These are phyloP conservation scores for Neofusicoccum ribis DNA, from an alignment of 2,329 filamentous ascomycete species.

Conservation along the genomic window DNA sequence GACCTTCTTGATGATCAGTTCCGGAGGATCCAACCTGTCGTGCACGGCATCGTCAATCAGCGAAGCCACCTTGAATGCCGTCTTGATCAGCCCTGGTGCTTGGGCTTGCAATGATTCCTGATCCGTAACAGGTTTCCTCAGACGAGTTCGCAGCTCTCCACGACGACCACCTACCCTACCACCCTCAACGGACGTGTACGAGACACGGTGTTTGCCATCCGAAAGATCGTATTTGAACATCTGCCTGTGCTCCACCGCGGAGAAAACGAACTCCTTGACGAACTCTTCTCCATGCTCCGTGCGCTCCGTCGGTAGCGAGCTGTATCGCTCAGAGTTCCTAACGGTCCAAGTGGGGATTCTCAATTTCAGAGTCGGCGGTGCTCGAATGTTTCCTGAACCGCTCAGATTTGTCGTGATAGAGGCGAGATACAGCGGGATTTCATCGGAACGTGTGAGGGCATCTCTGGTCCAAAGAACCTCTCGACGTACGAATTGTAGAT, in stretches of 20 bases:
- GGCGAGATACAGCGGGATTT: constrained; percentile 25
- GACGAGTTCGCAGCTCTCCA: constrained; percentile 26
- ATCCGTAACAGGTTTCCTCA: not conserved
- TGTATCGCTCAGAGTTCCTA: constrained; percentile 12
- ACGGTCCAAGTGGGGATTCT: constrained; percentile 34
- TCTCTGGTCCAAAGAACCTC: constrained; percentile 24
- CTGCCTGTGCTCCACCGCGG: constrained; percentile 32
- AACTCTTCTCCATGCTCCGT: constrained; percentile 15
- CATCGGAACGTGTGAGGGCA: constrained; percentile 12
- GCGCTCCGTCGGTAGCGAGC: not conserved
- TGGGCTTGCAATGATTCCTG: not conserved
- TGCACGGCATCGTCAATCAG: constrained; percentile 6
- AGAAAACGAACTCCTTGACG: constrained; percentile 31
- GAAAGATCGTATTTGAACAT: constrained; percentile 23
- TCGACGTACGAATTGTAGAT: constrained; percentile 30
- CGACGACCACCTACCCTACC: constrained; percentile 32
- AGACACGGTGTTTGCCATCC: constrained; percentile 20
- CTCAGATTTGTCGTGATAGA: constrained; percentile 24
- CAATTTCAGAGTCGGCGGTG: constrained; percentile 28
- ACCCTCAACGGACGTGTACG: constrained; percentile 29
- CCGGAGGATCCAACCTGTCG: not conserved
- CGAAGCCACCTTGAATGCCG: not conserved
- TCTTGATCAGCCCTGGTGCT: not conserved
- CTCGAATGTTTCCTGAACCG: constrained; percentile 27
- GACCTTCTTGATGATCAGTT: not conserved